phyloP scores from a whole-genome alignment of 805 yeast species.

The Maudiozyma pseudohumilis region DNA sequence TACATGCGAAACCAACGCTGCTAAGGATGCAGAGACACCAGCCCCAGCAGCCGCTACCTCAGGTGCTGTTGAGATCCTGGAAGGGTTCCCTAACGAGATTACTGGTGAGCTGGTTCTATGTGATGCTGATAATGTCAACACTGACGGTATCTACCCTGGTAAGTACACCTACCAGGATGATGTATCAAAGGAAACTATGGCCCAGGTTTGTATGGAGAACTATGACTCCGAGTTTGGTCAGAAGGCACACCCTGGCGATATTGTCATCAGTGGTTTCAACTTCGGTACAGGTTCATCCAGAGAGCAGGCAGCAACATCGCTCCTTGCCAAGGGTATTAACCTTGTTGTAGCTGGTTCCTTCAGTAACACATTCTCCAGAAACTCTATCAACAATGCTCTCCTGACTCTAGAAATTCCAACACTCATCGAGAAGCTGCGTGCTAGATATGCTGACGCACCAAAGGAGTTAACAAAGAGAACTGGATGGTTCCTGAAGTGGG shows the following conservation, averaged over 20 bases:
- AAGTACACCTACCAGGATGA: constrained; percentile 98
- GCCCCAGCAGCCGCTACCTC: constrained; percentile 30
- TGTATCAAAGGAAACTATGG: constrained; percentile 90
- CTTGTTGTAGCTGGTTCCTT: constrained; percentile 95
- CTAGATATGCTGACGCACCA: constrained; percentile 42
- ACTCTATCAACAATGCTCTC: constrained; percentile 92
- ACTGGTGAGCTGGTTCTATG: constrained; percentile 88
- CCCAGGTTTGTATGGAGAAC: constrained; percentile 98
- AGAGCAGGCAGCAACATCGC: constrained; percentile 99
- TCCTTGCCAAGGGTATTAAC: constrained; percentile 85
- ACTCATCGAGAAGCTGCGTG: constrained; percentile 67
- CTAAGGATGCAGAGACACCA: constrained; percentile 10
- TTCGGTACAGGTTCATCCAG: constrained; percentile 98
- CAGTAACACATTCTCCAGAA: constrained; percentile 92
- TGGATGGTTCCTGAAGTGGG: constrained; percentile 89
- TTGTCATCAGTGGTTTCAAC: constrained; percentile 84
- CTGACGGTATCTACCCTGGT: constrained; percentile 98
- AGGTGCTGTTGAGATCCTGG: constrained; percentile 59
- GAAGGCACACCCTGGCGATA: constrained; percentile 81
- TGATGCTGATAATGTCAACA: constrained; percentile 93
- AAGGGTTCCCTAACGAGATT: constrained; percentile 83
- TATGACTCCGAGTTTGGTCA: constrained; percentile 81
- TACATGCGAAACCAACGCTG: constrained; percentile 5
- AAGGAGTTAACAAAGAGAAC: constrained; percentile 87
- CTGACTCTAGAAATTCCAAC: constrained; percentile 90